Base-by-base conservation (phyloP, 768 basidiomycete species). In the Gloeopeniophorella convolvens region DNA sequence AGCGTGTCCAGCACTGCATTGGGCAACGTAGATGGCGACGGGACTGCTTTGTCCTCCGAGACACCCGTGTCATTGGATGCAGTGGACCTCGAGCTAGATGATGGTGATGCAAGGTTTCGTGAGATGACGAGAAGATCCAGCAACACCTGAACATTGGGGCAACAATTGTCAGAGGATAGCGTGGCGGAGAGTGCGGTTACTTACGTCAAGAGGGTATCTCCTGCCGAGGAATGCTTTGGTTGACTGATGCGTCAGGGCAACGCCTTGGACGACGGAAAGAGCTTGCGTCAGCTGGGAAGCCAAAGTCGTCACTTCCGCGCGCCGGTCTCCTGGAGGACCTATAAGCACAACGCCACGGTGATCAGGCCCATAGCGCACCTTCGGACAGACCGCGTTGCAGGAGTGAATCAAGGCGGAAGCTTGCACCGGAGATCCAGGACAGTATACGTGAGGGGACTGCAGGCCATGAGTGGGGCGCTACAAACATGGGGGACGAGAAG, bases 1-100 rank as follows among this genome's bases (percentile, higher is more conserved):
- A 97, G 67, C 0, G 90, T 89, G 61, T 97, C 94, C 16, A 97
- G 72, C 7, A 89, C 71, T 9, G 76, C 71, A 2, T 87, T 85
- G 4, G 60, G 49, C 10, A 60, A 55, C n/a, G 42, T 31, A 24
- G 42, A 58, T 6, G 56, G 43, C 16, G 45, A 45, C 34, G 35
- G 7, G 35, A 12, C 16, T 21, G 41, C 34, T 27, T 45, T 45
- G 31, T 9, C 27, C 28, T 42, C 30, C 16, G 55, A n/a, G n/a
- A n/a, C 59, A 30, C 61, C 45, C 12, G 58, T 60, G 20, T 66
- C 45, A 6, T 57, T 59, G 13, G 69, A 62, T 16, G 67, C 56
- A 42, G 65, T 63, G 13, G 60, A 23, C 15, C 58, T 56, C 8
- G 60, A 46, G 21, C 24, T 48, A 44, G 27, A 45, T 10, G 42